phyloP scores from a whole-genome alignment of 2,329 filamentous ascomycete species.

The Alternaria sp. region DNA sequence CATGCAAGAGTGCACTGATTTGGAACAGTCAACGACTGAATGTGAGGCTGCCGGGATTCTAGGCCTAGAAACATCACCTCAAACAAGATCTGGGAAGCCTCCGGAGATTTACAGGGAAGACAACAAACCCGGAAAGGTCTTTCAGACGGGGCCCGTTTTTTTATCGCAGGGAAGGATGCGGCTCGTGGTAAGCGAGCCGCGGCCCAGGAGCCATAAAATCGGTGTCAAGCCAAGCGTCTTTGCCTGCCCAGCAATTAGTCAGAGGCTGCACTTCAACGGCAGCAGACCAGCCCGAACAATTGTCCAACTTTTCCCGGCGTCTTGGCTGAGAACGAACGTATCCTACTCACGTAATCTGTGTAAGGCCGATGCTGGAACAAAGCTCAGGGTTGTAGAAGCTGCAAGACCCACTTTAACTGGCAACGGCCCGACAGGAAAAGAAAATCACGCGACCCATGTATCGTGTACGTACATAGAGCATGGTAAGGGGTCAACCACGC shows the following conservation, averaged over 20 bases:
- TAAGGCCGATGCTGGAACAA: neutral
- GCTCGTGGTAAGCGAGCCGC: neutral
- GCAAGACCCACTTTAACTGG: neutral
- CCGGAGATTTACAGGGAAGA: slow-evolving; percentile 11
- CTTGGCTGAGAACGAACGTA: neutral
- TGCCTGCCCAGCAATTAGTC: neutral
- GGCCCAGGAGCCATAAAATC: neutral
- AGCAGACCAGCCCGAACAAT: neutral
- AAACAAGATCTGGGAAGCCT: slow-evolving; percentile 6
- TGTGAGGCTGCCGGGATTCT: slow-evolving; percentile 1
- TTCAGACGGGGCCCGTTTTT: slow-evolving; percentile 2
- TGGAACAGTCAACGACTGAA: neutral
- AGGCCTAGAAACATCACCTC: slow-evolving; percentile 8
- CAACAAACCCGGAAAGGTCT: neutral
- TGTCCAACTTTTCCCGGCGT: neutral
- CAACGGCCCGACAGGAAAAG: slow-evolving; percentile 9
- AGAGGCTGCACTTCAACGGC: neutral
- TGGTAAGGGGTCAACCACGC: neutral
- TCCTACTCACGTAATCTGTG: neutral
- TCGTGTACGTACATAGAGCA: neutral
- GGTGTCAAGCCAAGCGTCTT: neutral
- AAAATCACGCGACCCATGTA: neutral
- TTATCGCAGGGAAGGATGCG: slow-evolving; percentile 10
- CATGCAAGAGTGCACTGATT: slow-evolving; percentile 7
- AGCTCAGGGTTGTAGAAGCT: neutral